Percentiles rank a stretch among this genome's conserved stretches.
Conservation (phyloP, 2,329 filamentous ascomycete species). For the Paramyrothecium sp. region DNA sequence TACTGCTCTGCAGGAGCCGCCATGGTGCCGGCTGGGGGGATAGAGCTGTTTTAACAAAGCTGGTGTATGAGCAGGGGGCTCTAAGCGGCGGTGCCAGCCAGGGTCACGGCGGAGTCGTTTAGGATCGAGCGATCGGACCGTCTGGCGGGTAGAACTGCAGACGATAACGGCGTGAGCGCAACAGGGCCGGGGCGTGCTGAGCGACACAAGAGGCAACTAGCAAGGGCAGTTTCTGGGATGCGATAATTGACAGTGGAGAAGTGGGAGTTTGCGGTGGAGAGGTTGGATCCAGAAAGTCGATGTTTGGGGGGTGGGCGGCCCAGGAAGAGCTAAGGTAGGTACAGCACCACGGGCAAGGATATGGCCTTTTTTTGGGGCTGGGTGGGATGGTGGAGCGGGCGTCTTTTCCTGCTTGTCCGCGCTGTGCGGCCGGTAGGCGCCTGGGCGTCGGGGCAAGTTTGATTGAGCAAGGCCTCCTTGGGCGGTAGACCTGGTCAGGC, state of each 20-base stretch:
- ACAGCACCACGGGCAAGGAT: not conserved
- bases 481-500: not conserved
- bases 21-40: slow-evolving; percentile 31
- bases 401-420: too few species aligned
- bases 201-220: slow-evolving; percentile 14
- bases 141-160: not conserved
- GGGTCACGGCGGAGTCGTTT: slow-evolving; percentile 20
- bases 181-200: not conserved
- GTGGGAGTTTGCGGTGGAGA: slow-evolving; percentile 16
- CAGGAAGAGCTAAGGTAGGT: slow-evolving; percentile 3
- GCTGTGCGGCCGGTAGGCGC: too few species aligned
- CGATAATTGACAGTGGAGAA: slow-evolving; percentile 27
- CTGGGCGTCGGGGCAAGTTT: too few species aligned
- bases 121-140: slow-evolving; percentile 1
- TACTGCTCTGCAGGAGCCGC: slow-evolving; percentile 30
- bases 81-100: slow-evolving; percentile 11
- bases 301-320: slow-evolving; percentile 1
- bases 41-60: slow-evolving; percentile 29
- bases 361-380: slow-evolving; percentile 20
- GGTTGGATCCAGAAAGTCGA: slow-evolving; percentile 17
- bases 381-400: too few species aligned
- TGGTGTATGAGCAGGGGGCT: not conserved
- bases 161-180: not conserved
- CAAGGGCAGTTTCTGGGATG: slow-evolving; percentile 23
- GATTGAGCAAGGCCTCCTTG: not conserved